Evolutionary conservation across 768 basidiomycete species (phyloP).

Genomic region (Gloeopeniophorella convolvens): DNA sequence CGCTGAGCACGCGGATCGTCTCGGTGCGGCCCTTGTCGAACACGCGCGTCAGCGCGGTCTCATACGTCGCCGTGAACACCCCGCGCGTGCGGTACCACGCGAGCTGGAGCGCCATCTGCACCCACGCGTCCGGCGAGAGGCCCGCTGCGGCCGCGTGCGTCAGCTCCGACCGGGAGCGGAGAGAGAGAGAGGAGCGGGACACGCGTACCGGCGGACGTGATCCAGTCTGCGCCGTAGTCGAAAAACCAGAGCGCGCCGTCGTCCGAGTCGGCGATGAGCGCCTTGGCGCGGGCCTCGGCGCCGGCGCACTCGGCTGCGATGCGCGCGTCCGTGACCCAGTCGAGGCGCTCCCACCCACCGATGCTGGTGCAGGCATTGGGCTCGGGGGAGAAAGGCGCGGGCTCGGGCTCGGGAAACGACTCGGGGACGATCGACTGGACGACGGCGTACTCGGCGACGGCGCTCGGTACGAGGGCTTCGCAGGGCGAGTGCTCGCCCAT

Average conservation of each 20-base stretch:
- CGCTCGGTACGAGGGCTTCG: slow-evolving; percentile 86
- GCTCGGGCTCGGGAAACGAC: slow-evolving; percentile 30
- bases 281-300: slow-evolving; percentile 51
- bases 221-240: slow-evolving; percentile 84
- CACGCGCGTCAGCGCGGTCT: slow-evolving; percentile 83
- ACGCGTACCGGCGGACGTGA: slow-evolving; percentile 60
- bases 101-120: slow-evolving; percentile 88
- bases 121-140: slow-evolving; percentile 71
- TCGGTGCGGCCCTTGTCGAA: slow-evolving; percentile 88
- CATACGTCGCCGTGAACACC: slow-evolving; percentile 82
- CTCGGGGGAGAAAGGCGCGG: slow-evolving; percentile 16
- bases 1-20: slow-evolving; percentile 70
- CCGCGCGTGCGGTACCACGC: slow-evolving; percentile 82
- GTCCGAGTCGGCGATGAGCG: slow-evolving; percentile 72
- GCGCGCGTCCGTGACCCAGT: slow-evolving; percentile 66
- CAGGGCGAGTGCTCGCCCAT: slow-evolving; percentile 88
- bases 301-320: slow-evolving; percentile 48
- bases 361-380: background rate
- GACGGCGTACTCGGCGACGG: slow-evolving; percentile 78
- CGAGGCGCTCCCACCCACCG: slow-evolving; percentile 52
- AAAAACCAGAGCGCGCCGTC: slow-evolving; percentile 76
- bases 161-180: background rate
- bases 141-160: slow-evolving; percentile 33
- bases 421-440: slow-evolving; percentile 55
- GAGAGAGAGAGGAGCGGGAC: background rate